Evolutionary conservation across 306 rosid genomes (phyloP), one percentile per base, ranked within the genome.

Genomic region (Quercus dentata): DNA sequence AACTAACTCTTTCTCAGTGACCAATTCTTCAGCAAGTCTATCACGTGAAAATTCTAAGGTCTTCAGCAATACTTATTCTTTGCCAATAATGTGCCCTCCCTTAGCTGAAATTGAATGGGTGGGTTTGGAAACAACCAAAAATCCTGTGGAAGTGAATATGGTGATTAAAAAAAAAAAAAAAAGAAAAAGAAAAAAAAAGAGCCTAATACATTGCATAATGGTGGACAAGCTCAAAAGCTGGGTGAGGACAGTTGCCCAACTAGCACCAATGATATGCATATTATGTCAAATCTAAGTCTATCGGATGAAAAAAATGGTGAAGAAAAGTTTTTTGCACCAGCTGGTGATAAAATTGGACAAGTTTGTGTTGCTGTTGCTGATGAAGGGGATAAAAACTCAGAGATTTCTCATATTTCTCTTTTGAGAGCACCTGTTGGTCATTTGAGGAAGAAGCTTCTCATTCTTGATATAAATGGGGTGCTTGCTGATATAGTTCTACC

Each of bases 401-500:
- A 77, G 74, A 20, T 55, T 51, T 78, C 57, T 67, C 64, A 49
- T 77, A 73, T 77, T 75, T 83, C 93, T 62, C 62, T 79, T 74
- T 61, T 73, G 19, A 86, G 82, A 79, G 49, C 59, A 51, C 82
- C 83, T 2, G 12, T 49, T 44, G 23, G 27, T 54, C 57, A 63
- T 46, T 75, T 73, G 77, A 90, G 84, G 91, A 88, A 90, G 64
- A 92, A 86, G 75, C 97, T 94, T 85, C 88, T 94, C 25, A 74
- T 94, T 86, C 97, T 94, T 81, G 98, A 94, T 70, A 6, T 94
- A 56, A 94, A 92, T 77, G 97, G 98, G 71, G 75, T 94, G 79
- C 92, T 94, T 70, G 97, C 78, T 2, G 97, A 94, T 81, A 70
- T 94, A 44, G 93, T 92, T 79, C 71, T 72, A 10, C 81, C 91